Evolutionary conservation across 1,284 basidiomycete genomes (phyloP), one percentile per base, ranked within the genome.

Genomic region (Farysia itapuensis): DNA sequence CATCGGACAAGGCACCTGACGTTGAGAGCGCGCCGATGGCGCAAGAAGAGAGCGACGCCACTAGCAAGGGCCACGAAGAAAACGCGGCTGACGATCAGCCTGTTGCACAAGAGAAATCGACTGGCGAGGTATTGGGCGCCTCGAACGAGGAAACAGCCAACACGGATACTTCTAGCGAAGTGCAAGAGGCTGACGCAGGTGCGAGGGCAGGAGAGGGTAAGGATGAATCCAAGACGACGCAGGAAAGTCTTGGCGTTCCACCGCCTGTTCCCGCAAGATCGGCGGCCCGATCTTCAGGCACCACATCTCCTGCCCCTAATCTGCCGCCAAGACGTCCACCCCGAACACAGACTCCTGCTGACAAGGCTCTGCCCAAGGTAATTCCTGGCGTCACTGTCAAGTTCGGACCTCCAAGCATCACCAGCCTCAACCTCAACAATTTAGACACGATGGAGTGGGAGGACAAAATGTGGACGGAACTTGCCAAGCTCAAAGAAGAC

Each of bases 391-490:
- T 16, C 3, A 8, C 26, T 5, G 30, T 26, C 9, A 14, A 7
- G 2, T 4, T 28, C 5, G 21, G 14, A 15, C 16, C 49, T 11
- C 37, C 42, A 4, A 30, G 33, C 24, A 29, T 15, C 25, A 43
- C 52, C 14, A 46, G 44, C 4, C 38, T 64, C 24, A 51, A 39
- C 13, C 28, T 56, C 8, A 43, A 43, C 35, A 52, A 46, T n/a
- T 35, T 47, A 9, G 60, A 50, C 13, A 25, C 36, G 2, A 41
- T 70, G 47, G 53, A 49, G 19, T 71, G 68, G 70, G 70, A 72
- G 33, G 70, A 72, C 33, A 61, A 50, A 46, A 60, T 63, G 49
- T 72, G 67, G 64, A 53, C 54, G 30, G 68, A 72, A 42, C 35
- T 70, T 11, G 51, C 56, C 30, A 64, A 63, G 40, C 56, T 68